Base-by-base conservation (phyloP, 192 early-diverging fungal genomes). In the Rhizophagus sp. region DNA sequence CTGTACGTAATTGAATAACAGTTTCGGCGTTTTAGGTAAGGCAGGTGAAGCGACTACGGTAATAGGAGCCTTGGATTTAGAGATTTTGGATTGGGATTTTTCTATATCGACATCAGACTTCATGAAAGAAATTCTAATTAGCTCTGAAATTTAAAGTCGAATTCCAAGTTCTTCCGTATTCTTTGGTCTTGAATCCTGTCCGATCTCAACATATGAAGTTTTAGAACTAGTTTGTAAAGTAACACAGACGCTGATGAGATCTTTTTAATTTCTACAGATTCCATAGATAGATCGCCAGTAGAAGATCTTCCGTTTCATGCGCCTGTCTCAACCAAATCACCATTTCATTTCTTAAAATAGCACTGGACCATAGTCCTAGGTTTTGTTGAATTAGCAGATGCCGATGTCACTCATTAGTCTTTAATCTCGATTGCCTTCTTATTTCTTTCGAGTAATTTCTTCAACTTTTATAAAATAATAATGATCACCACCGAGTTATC, bases 201-300 rank as follows among this genome's bases (percentile, higher is more conserved):
- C 98, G 15, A 94, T 89, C 1, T 98, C 90, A 22, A 98, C 83
- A 80, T 91, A 98, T 0, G 90, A 89, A 1, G 98, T 98, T 81
- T 30, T 95, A n/a, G 91, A 90, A 83, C n/a, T n/a, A n/a, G n/a
- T n/a, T n/a, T n/a, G n/a, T n/a, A n/a, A n/a, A 0, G 95, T 97
- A 13, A 97, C 89, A 44, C 92, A 86, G 94, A 4, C 93, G 87
- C 84, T 95, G 25, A 97, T 91, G 25, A 98, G 83, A 84, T 97
- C 94, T 30, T n/a, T n/a, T 84, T 30, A 7, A 92, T 89, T 69
- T 94, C 90, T 24, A 95, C 92, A 15, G 95, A 89, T 2, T 91
- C 88, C n/a, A n/a, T 82, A 10, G 90, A 90, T 34, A 97, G 88
- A 64, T 98, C 96, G 62, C 97, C 97, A 4, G 97, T 96, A 62